Percentiles rank a stretch among this genome's conserved stretches.
These are phyloP conservation scores for Coriaria nepalensis DNA, from an alignment of 306 rosid genomes.

Conservation along the genomic window DNA sequence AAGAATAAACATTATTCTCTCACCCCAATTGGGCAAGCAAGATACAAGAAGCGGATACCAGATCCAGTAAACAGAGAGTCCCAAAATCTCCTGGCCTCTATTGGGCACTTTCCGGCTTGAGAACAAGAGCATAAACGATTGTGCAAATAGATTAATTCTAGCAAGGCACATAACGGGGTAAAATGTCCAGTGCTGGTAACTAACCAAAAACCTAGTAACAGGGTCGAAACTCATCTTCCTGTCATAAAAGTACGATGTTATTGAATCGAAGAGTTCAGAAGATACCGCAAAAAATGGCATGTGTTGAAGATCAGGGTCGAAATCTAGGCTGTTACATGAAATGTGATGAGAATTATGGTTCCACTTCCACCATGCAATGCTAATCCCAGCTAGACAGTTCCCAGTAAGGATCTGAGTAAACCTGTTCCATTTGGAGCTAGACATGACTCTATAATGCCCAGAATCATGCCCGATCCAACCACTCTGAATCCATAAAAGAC, in stretches of 20 bases:
- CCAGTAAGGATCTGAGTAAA: conserved; percentile 56
- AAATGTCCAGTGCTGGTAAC: conserved; percentile 69
- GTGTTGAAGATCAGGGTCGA: conserved; percentile 86
- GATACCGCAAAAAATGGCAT: conserved; percentile 80
- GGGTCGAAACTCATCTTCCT: conserved; percentile 49
- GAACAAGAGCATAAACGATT: conserved; percentile 43
- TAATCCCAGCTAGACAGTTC: conserved; percentile 72
- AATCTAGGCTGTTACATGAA: conserved; percentile 69
- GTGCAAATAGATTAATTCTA: conserved; percentile 54
- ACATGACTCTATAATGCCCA: conserved; percentile 74
- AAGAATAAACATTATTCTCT: conserved; percentile 53
- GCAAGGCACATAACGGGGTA: conserved; percentile 61
- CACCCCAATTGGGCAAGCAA: conserved; percentile 54
- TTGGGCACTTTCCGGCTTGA: conserved; percentile 39
- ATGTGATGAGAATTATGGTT: conserved; percentile 88
- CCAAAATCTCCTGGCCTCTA: conserved; percentile 48
- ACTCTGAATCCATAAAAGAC: conserved; percentile 71
- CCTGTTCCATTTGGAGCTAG: conserved; percentile 22
- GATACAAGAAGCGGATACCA: conserved; percentile 74
- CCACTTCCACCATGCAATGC: conserved; percentile 99
- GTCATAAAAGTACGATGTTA: conserved; percentile 53
- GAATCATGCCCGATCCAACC: conserved; percentile 81
- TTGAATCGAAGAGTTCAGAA: conserved; percentile 29
- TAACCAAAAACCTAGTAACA: conserved; percentile 50
- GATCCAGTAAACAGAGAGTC: conserved; percentile 58